Conservation (phyloP, 441 rosid genomes). For the Pelargonium citronellum region DNA sequence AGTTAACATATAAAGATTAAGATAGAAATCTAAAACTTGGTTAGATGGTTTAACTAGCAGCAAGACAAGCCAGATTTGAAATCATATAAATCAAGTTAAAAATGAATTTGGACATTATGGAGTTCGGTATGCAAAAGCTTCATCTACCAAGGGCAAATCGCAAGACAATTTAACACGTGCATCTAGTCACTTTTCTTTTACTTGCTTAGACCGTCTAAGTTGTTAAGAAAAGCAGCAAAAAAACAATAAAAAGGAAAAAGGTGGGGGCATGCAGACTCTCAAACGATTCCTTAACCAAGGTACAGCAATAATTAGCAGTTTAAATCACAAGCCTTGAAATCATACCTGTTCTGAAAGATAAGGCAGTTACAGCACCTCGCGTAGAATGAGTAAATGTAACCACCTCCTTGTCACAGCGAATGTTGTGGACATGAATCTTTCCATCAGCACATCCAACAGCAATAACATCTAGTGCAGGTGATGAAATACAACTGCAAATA, state of each 20-base stretch:
- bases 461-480: conserved; percentile 91
- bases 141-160: too few relatives aligned
- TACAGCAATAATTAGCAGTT: not conserved
- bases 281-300: not conserved
- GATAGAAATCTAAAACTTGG: conserved; percentile 2
- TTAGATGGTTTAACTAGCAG: not conserved
- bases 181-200: not conserved
- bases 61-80: not conserved
- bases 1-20: not conserved
- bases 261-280: not conserved
- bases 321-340: not conserved
- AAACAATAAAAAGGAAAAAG: not conserved
- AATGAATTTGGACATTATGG: not conserved
- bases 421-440: conserved; percentile 73
- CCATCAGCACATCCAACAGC: conserved; percentile 95
- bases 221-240: not conserved
- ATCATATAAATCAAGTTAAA: not conserved
- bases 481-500: conserved; percentile 68
- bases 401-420: conserved; percentile 64
- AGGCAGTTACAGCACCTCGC: conserved; percentile 78
- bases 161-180: not conserved
- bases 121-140: not conserved
- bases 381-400: conserved; percentile 66
- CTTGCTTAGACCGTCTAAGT: not conserved
- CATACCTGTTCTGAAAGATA: conserved; percentile 80